Evolutionary conservation across 2,329 filamentous ascomycete species (phyloP).

Genomic region (Stemphylium beticola): DNA sequence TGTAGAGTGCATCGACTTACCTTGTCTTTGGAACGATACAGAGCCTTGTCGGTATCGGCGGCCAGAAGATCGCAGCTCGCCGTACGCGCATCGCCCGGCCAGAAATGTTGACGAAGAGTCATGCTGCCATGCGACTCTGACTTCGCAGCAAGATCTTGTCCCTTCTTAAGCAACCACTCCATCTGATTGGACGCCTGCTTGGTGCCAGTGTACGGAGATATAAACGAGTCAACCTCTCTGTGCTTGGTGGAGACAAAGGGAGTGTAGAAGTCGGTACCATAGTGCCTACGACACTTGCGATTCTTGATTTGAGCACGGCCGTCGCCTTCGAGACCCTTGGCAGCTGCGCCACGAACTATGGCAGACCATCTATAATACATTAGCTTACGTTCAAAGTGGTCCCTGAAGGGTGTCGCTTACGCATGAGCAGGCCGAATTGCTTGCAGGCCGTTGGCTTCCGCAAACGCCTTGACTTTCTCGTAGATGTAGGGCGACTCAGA

Average conservation of each 20-base stretch:
- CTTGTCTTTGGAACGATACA: constrained; percentile 8
- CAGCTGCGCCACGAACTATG: constrained; percentile 30
- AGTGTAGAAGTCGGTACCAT: constrained; percentile 9
- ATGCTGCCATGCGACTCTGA: constrained; percentile 5
- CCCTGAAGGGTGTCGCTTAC: constrained; percentile 11
- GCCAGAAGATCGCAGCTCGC: not conserved
- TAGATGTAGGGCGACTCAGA: constrained; percentile 33
- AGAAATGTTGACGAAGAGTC: no score
- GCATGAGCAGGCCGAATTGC: constrained; percentile 22
- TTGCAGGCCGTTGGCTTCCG: not conserved
- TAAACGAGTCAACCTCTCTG: constrained; percentile 12
- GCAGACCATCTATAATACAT: constrained; percentile 33
- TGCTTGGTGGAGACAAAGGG: constrained; percentile 9
- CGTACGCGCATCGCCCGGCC: not conserved
- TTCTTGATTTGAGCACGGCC: not conserved
- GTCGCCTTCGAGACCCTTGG: constrained; percentile 30
- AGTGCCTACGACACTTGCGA: constrained; percentile 31
- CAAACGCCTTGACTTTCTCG: constrained; percentile 16
- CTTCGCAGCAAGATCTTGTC: constrained; percentile 16
- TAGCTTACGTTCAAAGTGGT: not conserved
- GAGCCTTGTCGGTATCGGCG: constrained; percentile 7
- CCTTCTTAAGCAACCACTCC: constrained; percentile 23
- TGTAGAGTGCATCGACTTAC: no score
- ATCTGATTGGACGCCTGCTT: constrained; percentile 16
- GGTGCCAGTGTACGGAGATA: not conserved